phyloP scores from a whole-genome alignment of 1,284 basidiomycete species.

The Ustilago nuda region DNA sequence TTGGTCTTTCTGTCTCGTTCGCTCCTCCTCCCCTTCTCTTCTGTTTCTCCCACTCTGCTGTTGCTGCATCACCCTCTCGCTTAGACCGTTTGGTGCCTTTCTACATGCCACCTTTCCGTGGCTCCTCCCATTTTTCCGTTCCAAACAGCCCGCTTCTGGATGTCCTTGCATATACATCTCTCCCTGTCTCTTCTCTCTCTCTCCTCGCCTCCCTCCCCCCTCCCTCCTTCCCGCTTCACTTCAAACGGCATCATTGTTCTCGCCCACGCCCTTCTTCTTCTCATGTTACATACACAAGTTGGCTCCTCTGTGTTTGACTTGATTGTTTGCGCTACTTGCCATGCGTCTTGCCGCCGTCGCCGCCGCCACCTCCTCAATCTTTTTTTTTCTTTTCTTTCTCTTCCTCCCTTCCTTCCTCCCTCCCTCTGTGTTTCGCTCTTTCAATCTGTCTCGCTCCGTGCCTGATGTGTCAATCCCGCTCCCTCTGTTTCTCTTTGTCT shows the following conservation, averaged over 20 bases:
- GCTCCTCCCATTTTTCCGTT: slow-evolving; percentile 34
- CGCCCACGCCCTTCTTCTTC: slow-evolving; percentile 3
- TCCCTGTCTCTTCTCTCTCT: background rate
- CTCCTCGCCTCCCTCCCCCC: too few species aligned
- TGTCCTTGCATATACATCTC: slow-evolving; percentile 6
- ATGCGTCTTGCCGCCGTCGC: slow-evolving; percentile 8
- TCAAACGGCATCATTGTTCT: slow-evolving; percentile 6
- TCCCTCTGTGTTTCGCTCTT: slow-evolving; percentile 1
- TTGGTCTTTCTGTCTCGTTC: too few species aligned
- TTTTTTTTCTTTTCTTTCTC: too few species aligned
- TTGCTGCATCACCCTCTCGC: background rate
- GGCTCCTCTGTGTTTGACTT: background rate
- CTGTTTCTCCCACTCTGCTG: background rate
- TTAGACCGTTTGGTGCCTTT: background rate
- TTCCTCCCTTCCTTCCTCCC: background rate
- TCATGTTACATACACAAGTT: background rate
- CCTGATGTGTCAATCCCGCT: background rate
- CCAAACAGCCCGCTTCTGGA: slow-evolving; percentile 2
- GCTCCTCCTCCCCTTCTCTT: background rate
- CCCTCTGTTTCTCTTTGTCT: background rate
- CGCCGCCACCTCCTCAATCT: background rate
- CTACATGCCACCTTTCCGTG: slow-evolving; percentile 11
- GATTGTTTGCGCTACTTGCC: background rate
- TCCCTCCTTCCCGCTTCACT: background rate
- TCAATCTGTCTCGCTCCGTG: background rate